Base-by-base conservation (phyloP, 306 rosid species). In the Pyrus betulifolia region DNA sequence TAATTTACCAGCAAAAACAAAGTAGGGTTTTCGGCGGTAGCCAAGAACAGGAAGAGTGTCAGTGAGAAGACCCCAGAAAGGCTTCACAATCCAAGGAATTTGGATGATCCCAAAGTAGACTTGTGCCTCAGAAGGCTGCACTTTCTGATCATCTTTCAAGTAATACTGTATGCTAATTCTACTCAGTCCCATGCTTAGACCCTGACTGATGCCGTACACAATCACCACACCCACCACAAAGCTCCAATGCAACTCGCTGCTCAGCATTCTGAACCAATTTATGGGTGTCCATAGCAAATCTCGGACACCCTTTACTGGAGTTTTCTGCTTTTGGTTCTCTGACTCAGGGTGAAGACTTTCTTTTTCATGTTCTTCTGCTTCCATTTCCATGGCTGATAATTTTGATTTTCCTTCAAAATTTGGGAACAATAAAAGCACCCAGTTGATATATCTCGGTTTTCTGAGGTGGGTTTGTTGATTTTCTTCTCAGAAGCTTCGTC, bases 161-260 rank as follows among this genome's bases (percentile, higher is more conserved):
- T 82, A 82, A 61, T 77, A 82, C 66, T 71, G 75, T 15, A 75
- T 77, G 14, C 79, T 49, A 18, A 77, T 38, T 67, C 64, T 77
- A 67, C 74, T 72, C 62, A 72, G 58, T 4, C 85, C 85, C 58
- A 63, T 25, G 68, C 75, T 76, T 74, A 76, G 27, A 45, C 85
- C 85, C 64, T 81, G 85, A 52, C 82, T 82, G 75, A 72, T 61
- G 33, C 82, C 85, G 60, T 82, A 82, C 15, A 82, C 75, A 14
- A 77, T 58, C 3, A 77, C 66, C 59, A 82, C 82, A 25, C 81
- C 78, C 72, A 60, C 31, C 58, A 82, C 82, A 72, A 82, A 82
- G 68, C 75, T 82, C 85, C 75, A 82, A 23, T 77, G 81, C 67
- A 82, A 77, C 59, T 76, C 78, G 10, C 67, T 51, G 21, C 75